phyloP scores from a whole-genome alignment of 257 asterid species.

The Solanum megistacrolobum region DNA sequence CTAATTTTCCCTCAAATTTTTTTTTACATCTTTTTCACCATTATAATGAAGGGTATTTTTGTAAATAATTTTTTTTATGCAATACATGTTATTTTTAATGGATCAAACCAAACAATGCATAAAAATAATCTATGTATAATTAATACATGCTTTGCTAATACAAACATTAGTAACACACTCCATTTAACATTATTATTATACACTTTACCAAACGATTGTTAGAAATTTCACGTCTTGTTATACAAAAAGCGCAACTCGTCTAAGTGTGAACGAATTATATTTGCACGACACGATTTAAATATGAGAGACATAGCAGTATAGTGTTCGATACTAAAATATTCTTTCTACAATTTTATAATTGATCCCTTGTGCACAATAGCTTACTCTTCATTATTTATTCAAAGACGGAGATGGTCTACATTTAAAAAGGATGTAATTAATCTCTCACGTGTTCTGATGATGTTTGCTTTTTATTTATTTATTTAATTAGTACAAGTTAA shows the following conservation, averaged over 20 bases:
- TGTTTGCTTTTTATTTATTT: background rate
- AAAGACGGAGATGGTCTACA: background rate
- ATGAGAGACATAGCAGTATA: background rate
- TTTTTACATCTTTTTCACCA: too few species aligned
- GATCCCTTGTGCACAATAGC: background rate
- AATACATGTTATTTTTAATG: too few species aligned
- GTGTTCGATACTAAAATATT: background rate
- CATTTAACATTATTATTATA: too few species aligned
- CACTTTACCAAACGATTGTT: rapidly evolving
- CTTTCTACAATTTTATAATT: background rate
- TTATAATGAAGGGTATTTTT: too few species aligned
- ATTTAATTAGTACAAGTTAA: background rate
- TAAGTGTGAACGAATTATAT: background rate
- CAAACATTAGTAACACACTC: too few species aligned
- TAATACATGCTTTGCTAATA: too few species aligned
- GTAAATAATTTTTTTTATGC: too few species aligned
- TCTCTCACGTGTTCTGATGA: background rate
- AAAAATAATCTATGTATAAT: too few species aligned
- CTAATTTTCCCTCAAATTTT: too few species aligned
- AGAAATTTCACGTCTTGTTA: background rate
- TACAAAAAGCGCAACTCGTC: background rate
- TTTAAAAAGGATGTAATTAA: background rate
- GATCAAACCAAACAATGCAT: too few species aligned
- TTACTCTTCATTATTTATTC: background rate
- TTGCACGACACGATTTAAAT: background rate